Evolutionary conservation across 495 filamentous ascomycete species (phyloP), one percentile per base, ranked within the genome.

Genomic region (Xylaria grammica): DNA sequence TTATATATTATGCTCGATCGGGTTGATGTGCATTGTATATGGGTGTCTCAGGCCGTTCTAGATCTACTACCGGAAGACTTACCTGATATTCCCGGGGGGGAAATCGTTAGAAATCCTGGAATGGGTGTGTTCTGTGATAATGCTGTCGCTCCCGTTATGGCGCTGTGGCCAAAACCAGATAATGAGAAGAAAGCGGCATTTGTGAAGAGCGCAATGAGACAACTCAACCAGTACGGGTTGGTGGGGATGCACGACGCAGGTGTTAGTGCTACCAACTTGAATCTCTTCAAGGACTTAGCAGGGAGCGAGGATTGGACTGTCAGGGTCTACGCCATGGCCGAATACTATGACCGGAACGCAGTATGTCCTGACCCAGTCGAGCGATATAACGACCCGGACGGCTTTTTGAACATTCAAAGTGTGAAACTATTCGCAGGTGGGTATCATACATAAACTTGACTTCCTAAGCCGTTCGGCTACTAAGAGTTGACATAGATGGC

Each of bases 71-170:
- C 85, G 0, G 64, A 69, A 5, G 79, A 82, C 3, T 62, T 86
- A 3, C 84, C 84, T 11, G 73, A 82, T 49, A 69, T 86, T 13
- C 83, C 86, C 1, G 87, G 87, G 1, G 87, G 87, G 0, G 83
- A 88, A 48, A 79, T 89, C 19, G 71, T 86, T 10, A 75, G 77
- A 17, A 69, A 78, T 4, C 86, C 87, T 0, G 85, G 86, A 1
- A 77, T 76, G 68, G 87, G 87, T n/a, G 87, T 90, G 10, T 89
- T 89, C 69, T 90, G 87, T 67, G 87, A 90, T 69, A 89, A 89
- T 70, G 86, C 86, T 2, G 88, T 89, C 80, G 86, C 88, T 55
- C 74, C 87, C 24, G 80, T 88, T 19, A 73, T 76, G 49, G 70
- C 74, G 10, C 55, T 84, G 15, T 87, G 84, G 79, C 85, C 85